Evolutionary conservation across 331 rosid genomes (phyloP), one percentile per base, ranked within the genome.

Genomic region (Quercus tomentella): DNA sequence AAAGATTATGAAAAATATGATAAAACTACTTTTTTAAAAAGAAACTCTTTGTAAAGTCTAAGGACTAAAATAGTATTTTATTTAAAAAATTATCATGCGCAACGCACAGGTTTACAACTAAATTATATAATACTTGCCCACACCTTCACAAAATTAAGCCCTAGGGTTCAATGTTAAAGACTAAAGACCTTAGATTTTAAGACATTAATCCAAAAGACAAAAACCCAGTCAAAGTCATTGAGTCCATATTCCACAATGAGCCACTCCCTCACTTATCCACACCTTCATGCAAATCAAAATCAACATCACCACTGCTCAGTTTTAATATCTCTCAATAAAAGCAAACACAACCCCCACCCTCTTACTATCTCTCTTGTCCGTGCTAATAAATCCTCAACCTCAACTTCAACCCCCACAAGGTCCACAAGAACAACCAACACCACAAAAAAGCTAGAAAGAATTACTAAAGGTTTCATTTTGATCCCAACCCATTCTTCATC

Each of bases 71-170:
- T 31, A 31, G 1, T 31, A 31, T 31, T 31, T 31, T 31, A 31
- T 6, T 1, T 31, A 31, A 31, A 31, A 31, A 31, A 4, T 31
- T 31, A 31, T 31, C 1, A 31, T 4, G 31, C 4, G 1, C 4
- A 30, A 3, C 31, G 4, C 1, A 0, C 1, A 1, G 1, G 6
- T 31, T 1, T 5, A 7, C 1, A 0, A 31, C 35, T 31, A 31
- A 0, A 1, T 8, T 1, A 43, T 43, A 2, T 43, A 43, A 1
- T 33, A 33, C 3, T 43, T 43, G 1, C 52, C 52, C 11, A 10
- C 1, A 2, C 52, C 1, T 11, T 43, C 15, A 10, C 15, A 43
- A 10, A 2, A 43, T 11, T 43, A 11, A 2, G 15, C 15, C 6
- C 35, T 66, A 16, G 4, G 12, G 72, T 22, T 66, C 72, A 66